These are phyloP conservation scores for Syzygium aqueum DNA, from an alignment of 345 rosid species.

Conservation along the genomic window DNA sequence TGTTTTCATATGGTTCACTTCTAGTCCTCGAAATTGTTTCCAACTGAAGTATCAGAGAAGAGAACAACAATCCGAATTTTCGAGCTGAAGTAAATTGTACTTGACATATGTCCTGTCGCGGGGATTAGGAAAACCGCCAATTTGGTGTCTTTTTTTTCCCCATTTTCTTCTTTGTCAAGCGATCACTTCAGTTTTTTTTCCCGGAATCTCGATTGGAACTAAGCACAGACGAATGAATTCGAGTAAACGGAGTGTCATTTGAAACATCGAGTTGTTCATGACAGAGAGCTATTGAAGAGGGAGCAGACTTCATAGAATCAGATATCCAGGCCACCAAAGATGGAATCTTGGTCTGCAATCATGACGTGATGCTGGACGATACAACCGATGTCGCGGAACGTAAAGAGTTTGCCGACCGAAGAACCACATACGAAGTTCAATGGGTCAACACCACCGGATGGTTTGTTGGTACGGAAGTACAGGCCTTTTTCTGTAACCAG, in stretches of 20 bases:
- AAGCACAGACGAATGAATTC: neutral
- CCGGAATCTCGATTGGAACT: neutral
- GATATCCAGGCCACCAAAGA: conserved; percentile 33
- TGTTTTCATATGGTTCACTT: neutral
- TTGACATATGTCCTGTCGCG: neutral
- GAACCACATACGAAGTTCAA: conserved; percentile 29
- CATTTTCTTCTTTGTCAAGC: neutral
- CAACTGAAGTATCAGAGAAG: neutral
- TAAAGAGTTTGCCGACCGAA: conserved; percentile 28
- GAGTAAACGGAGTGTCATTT: too few relatives aligned
- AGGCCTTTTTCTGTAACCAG: neutral
- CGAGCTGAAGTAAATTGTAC: neutral
- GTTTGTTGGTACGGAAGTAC: conserved; percentile 21
- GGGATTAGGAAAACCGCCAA: neutral
- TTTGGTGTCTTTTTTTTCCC: neutral
- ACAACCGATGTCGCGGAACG: conserved; percentile 24
- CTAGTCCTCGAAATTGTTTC: neutral
- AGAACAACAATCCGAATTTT: neutral
- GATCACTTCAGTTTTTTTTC: neutral
- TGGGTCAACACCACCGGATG: conserved; percentile 27
- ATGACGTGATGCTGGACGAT: conserved; percentile 27
- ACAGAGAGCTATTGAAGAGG: conserved; percentile 39
- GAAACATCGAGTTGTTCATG: neutral
- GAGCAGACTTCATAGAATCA: conserved; percentile 34
- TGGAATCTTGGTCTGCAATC: conserved; percentile 31